phyloP scores from a whole-genome alignment of 768 basidiomycete species.

The Auricularia auricula-judae region DNA sequence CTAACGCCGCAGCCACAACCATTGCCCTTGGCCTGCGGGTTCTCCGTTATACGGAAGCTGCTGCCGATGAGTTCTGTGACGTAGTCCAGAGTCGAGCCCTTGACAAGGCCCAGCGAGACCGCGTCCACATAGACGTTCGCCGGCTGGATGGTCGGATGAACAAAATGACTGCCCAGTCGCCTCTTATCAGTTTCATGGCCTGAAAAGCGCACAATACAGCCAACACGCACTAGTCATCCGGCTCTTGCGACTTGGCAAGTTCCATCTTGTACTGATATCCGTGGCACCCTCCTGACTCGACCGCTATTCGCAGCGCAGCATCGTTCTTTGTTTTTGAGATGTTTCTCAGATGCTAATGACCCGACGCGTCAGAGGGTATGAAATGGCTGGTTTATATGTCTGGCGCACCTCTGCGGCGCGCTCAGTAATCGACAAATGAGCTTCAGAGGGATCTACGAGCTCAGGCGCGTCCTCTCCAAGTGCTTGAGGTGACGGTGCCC shows the following conservation, averaged over 20 bases:
- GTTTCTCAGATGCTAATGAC: constrained; percentile 56
- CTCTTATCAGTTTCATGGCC: neutral
- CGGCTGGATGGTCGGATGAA: constrained; percentile 58
- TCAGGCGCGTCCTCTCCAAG: constrained; percentile 33
- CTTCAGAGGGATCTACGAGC: constrained; percentile 39
- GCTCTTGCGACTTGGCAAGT: constrained; percentile 12
- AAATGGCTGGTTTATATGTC: neutral
- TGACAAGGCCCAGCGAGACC: constrained; percentile 71
- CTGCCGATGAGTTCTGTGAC: constrained; percentile 93
- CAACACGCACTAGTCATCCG: neutral
- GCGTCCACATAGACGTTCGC: constrained; percentile 79
- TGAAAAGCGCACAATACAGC: neutral
- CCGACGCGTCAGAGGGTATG: neutral
- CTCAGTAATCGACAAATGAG: constrained; percentile 52
- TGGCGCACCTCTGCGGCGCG: constrained; percentile 60
- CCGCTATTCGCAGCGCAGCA: constrained; percentile 60
- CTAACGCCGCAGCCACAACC: constrained; percentile 95
- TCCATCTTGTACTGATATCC: constrained; percentile 96
- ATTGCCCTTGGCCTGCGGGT: constrained; percentile 82
- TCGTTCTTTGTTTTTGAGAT: constrained; percentile 56
- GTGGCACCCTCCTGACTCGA: constrained; percentile 94
- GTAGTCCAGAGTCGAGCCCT: constrained; percentile 83
- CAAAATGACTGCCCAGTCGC: constrained; percentile 41
- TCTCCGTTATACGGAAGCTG: constrained; percentile 70
- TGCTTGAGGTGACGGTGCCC: neutral